Evolutionary conservation across 2,329 filamentous ascomycete species (phyloP), one percentile per base, ranked within the genome.

Genomic region (Ophiostoma novo-ulmi): DNA sequence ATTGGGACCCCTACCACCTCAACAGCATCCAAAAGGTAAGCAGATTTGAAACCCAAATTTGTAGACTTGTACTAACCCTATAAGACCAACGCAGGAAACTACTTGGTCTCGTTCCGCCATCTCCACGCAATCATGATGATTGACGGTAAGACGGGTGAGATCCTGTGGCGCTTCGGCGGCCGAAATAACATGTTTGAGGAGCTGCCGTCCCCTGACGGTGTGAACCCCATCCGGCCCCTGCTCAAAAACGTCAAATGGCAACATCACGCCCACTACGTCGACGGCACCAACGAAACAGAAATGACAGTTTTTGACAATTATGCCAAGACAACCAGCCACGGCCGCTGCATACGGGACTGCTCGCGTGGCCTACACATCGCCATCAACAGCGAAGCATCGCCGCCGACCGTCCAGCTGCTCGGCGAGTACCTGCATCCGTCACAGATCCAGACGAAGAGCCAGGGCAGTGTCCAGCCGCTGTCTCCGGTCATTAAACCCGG

Each of bases 1-100:
- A 38, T n/a, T 85, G 82, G 78, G 83, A 85, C 74, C 83, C 81
- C 72, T 85, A 83, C 74, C 83, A 85, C 75, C 79, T 84, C 75
- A 84, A 85, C 76, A 81, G 80, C 39, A 78, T 85, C 39, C 80
- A 83, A 63, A 63, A 63, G 58, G 58, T 22, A 55, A 48, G 52
- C 26, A 48, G 44, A 5, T 26, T 11, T 11, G 8, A 22, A 58
- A 14, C 10, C 39, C 14, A 10, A 41, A 44, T 1, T 26, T 5
- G n/a, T 48, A 1, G 5, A 55, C 11, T 11, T 26, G 10, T 13
- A 26, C 58, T 63, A 63, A 63, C 13, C 5, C 26, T 17, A 4
- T 71, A 83, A 84, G 74, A 79, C 80, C 58, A 72, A 74, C 1
- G 71, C 76, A 0, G 82, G 82, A 11, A 80, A 84, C 73, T 85